Evolutionary conservation across 2,329 filamentous ascomycete species (phyloP).

Genomic region (Talaromyces sp.): DNA sequence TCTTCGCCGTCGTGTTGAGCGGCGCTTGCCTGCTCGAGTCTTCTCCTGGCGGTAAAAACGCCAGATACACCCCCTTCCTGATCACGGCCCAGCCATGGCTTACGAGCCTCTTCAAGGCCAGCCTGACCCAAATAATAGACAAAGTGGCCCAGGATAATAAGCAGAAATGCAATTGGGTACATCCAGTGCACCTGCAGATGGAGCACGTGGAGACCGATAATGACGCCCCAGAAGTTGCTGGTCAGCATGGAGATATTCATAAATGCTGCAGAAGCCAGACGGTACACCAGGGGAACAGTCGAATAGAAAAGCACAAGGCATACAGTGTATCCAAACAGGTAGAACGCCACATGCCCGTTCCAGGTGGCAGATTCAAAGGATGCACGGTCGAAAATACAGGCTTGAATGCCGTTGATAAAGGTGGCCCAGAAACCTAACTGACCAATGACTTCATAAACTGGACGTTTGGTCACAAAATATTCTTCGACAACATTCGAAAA

Average conservation of each 20-base stretch:
- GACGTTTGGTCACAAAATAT: slow-evolving; percentile 80
- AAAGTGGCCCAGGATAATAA: slow-evolving; percentile 80
- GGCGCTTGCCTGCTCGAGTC: slow-evolving; percentile 43
- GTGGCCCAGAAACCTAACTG: slow-evolving; percentile 85
- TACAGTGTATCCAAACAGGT: slow-evolving; percentile 84
- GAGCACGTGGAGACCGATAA: slow-evolving; percentile 86
- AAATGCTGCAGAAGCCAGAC: slow-evolving; percentile 85
- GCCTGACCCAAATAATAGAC: slow-evolving; percentile 83
- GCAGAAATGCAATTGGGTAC: slow-evolving; percentile 92
- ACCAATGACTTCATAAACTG: slow-evolving; percentile 87
- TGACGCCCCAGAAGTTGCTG: slow-evolving; percentile 93
- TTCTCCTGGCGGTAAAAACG: slow-evolving; percentile 77
- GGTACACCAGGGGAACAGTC: slow-evolving; percentile 78
- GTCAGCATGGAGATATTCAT: slow-evolving; percentile 95
- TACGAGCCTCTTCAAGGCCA: slow-evolving; percentile 78
- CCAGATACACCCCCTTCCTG: slow-evolving; percentile 78
- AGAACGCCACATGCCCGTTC: slow-evolving; percentile 67
- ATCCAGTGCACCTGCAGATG: slow-evolving; percentile 74
- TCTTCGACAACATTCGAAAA: slow-evolving; percentile 89
- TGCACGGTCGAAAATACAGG: slow-evolving; percentile 81
- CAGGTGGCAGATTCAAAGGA: slow-evolving; percentile 63
- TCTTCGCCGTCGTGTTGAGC: background rate
- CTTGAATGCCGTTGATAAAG: slow-evolving; percentile 86
- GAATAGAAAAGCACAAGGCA: slow-evolving; percentile 81
- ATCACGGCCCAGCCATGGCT: slow-evolving; percentile 87